These are phyloP conservation scores for Allium fistulosum DNA, from an alignment of 106 monocot genomes.

Conservation along the genomic window DNA sequence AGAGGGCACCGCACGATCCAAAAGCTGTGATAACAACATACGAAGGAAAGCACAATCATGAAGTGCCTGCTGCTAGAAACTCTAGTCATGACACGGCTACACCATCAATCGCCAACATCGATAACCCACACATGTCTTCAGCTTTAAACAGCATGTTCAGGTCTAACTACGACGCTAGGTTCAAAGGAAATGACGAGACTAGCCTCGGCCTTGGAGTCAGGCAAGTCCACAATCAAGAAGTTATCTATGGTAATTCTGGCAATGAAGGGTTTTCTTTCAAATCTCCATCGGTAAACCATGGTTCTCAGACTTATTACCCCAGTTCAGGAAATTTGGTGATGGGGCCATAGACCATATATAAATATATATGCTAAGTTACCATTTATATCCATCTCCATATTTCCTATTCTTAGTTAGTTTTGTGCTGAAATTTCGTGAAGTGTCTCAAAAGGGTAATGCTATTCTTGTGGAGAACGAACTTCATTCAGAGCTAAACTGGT, in stretches of 20 bases:
- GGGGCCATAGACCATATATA: slow-evolving; percentile 35
- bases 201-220: slow-evolving; percentile 86
- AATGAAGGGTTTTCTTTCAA: slow-evolving; percentile 59
- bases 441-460: no score
- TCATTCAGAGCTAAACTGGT: no score
- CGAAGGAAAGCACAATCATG: slow-evolving; percentile 97
- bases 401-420: no score
- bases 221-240: slow-evolving; percentile 29
- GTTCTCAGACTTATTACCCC: slow-evolving; percentile 41
- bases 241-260: neutral
- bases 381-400: no score
- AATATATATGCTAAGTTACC: no score
- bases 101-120: slow-evolving; percentile 7
- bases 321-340: slow-evolving; percentile 66
- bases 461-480: no score
- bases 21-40: slow-evolving; percentile 98
- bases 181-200: slow-evolving; percentile 36
- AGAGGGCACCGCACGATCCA: slow-evolving; percentile 93
- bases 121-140: slow-evolving; percentile 15
- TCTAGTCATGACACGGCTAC: slow-evolving; percentile 31
- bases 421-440: no score
- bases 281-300: slow-evolving; percentile 28
- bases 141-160: slow-evolving; percentile 22
- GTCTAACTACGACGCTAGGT: slow-evolving; percentile 23
- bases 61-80: slow-evolving; percentile 75